Evolutionary conservation across 2,329 filamentous ascomycete species (phyloP).

Genomic region (Exophiala sideris): DNA sequence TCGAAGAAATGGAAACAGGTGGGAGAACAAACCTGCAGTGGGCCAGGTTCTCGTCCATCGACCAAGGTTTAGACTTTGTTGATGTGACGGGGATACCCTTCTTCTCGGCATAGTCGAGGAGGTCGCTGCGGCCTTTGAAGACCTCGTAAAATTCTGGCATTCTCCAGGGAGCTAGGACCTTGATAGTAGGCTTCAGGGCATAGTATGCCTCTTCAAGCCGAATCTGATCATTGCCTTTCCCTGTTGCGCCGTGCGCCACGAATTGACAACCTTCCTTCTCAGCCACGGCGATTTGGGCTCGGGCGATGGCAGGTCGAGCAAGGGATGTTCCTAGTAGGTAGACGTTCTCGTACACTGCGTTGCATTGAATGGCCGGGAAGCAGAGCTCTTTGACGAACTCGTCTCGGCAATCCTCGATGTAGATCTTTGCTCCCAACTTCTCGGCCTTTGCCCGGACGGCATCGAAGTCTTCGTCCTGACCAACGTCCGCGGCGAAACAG

Average conservation of each 20-base stretch:
- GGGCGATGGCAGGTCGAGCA: conserved; percentile 47
- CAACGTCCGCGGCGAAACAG: conserved; percentile 68
- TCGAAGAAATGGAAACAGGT: no score
- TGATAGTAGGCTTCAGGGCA: conserved; percentile 46
- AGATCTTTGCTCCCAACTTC: conserved; percentile 63
- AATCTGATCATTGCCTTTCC: conserved; percentile 40
- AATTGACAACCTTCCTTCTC: conserved; percentile 42
- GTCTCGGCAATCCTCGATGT: conserved; percentile 56
- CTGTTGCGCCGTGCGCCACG: conserved; percentile 45
- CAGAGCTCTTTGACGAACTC: conserved; percentile 79
- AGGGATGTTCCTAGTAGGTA: conserved; percentile 30
- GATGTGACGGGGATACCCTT: conserved; percentile 11
- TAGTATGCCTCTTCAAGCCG: conserved; percentile 52
- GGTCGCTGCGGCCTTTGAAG: conserved; percentile 48
- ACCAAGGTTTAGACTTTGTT: conserved; percentile 60
- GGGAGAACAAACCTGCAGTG: conserved; percentile 40
- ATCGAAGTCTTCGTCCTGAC: conserved; percentile 69
- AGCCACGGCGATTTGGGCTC: conserved; percentile 41
- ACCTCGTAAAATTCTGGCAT: conserved; percentile 48
- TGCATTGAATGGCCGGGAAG: conserved; percentile 73
- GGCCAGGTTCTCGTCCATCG: conserved; percentile 65
- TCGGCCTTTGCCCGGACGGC: conserved; percentile 66
- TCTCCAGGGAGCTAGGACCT: conserved; percentile 49
- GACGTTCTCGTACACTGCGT: conserved; percentile 38
- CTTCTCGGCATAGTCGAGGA: conserved; percentile 45